Conservation (phyloP, 306 rosid species). For the Macrotyloma uniflorum region DNA sequence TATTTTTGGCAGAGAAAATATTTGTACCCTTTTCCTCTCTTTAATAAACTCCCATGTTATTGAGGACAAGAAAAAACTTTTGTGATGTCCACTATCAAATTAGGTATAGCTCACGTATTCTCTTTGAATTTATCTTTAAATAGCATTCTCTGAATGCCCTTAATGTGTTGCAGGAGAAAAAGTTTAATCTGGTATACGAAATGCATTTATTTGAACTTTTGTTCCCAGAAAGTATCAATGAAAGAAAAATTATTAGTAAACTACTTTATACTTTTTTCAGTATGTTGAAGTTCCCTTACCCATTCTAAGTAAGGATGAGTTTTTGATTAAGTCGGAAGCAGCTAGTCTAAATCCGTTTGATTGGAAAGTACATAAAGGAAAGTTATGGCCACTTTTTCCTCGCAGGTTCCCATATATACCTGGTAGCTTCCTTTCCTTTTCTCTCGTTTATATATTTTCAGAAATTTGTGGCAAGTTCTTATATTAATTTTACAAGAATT, state of each 20-base stretch:
- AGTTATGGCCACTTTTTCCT: slow-evolving; percentile 63
- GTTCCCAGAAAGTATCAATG: background rate
- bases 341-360: slow-evolving; percentile 72
- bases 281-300: slow-evolving; percentile 67
- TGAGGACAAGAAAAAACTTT: no score
- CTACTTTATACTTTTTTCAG: slow-evolving; percentile 48
- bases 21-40: no score
- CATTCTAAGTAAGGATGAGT: slow-evolving; percentile 58
- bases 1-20: no score
- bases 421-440: slow-evolving; percentile 43
- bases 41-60: no score
- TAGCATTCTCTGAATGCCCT: background rate
- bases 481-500: no score
- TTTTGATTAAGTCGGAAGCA: slow-evolving; percentile 78
- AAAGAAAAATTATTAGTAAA: background rate
- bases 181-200: background rate
- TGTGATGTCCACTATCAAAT: background rate
- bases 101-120: background rate
- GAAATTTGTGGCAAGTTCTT: background rate
- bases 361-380: slow-evolving; percentile 81
- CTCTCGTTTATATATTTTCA: background rate
- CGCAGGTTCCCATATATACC: slow-evolving; percentile 70
- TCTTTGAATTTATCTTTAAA: background rate
- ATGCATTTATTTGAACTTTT: slow-evolving; percentile 1
- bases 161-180: background rate